These are phyloP conservation scores for Trichoderma endophyticum DNA, from an alignment of 2,329 filamentous ascomycete species.

Conservation along the genomic window DNA sequence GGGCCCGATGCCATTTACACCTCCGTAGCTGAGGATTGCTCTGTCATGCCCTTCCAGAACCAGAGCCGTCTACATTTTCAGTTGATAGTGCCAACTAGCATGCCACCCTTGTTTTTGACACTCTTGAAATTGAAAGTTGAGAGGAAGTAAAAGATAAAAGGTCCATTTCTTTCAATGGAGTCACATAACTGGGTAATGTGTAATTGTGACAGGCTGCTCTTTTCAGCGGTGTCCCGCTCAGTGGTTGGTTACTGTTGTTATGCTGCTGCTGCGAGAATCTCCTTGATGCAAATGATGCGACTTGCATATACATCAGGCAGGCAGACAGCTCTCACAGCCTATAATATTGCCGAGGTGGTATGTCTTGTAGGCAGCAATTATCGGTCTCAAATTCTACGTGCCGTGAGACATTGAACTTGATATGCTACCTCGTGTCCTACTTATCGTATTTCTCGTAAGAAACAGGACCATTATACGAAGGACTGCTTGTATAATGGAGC, in stretches of 20 bases:
- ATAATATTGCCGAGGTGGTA: neutral
- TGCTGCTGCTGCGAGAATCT: neutral
- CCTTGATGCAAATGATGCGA: neutral
- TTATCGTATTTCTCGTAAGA: neutral
- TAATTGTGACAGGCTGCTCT: neutral
- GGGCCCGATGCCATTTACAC: neutral
- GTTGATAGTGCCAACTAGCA: neutral
- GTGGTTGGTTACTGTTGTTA: neutral
- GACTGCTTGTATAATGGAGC: neutral
- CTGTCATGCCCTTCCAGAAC: neutral
- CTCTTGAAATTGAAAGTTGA: neutral
- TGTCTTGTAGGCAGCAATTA: neutral
- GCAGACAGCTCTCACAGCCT: neutral
- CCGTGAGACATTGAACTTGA: neutral
- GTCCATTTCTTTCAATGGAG: neutral
- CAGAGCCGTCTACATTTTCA: neutral
- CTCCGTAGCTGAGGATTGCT: neutral
- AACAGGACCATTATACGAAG: neutral
- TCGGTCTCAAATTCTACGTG: neutral
- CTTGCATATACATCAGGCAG: neutral
- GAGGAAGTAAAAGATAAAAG: neutral
- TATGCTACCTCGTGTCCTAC: neutral
- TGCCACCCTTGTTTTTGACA: neutral
- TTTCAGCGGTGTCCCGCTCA: neutral
- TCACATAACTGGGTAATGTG: neutral